Evolutionary conservation across 306 rosid species (phyloP), one percentile per base, ranked within the genome.

Genomic region (Oxytropis ochrocephala): DNA sequence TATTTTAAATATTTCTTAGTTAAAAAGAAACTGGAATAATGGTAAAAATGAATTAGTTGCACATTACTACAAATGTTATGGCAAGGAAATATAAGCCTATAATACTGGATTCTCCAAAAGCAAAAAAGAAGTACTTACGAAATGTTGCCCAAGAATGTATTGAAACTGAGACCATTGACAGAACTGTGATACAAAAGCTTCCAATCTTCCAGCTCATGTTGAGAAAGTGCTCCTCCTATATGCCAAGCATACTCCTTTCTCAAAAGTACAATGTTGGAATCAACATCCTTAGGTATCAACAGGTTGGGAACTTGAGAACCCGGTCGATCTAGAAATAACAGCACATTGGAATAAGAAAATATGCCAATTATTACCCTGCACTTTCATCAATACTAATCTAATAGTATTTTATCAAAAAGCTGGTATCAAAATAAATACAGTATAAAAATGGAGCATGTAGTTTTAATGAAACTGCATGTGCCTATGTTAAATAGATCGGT

Each of bases 171-270:
- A 75, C 98, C 97, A 78, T 85, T 82, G 42, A 81, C 66, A 79
- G 92, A 75, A 83, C 98, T 94, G 50, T 94, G 98, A 78, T 94
- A 94, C 74, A 94, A 78, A 62, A 90, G 96, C 70, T 80, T 85
- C 98, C 98, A 94, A 69, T 84, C 97, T 76, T 73, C 87, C 77
- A 87, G 77, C 75, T 94, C 95, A 8, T 79, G 94, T 56, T 72
- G 96, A 16, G 96, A 55, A 74, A 90, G 95, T 57, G 89, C 88
- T 65, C 98, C 98, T 81, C 97, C 95, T 58, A 94, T 85, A 73
- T 85, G 98, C 97, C 98, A 90, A 70, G 96, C 95, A 74, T 82
- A 85, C 63, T 87, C 88, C 89, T 88, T 83, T 75, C 85, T 94
- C 68, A 90, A 65, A 58, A 88, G 72, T n/a, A 88, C 30, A 70